Conservation (phyloP, 2,329 filamentous ascomycete species). For the Fonsecaea pedrosoi region DNA sequence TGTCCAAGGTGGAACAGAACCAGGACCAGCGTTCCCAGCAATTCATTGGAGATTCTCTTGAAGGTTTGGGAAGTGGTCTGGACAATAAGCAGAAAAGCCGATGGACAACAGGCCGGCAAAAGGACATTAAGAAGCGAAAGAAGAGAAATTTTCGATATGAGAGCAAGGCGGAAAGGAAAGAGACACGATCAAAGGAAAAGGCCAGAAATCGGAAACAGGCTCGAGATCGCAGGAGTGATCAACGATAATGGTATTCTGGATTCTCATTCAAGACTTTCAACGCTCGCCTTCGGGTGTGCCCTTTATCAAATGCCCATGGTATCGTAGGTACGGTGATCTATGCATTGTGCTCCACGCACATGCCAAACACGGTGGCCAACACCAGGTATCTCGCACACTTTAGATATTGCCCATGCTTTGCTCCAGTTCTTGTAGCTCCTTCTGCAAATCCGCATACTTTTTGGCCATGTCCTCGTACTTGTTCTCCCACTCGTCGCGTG, state of each 20-base stretch:
- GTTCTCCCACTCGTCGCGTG: slow-evolving; percentile 91
- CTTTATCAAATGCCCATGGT: slow-evolving; percentile 37
- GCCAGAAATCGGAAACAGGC: slow-evolving; percentile 74
- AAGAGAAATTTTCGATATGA: slow-evolving; percentile 96
- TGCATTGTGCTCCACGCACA: slow-evolving; percentile 29
- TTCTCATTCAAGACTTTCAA: slow-evolving; percentile 32
- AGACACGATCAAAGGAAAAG: slow-evolving; percentile 66
- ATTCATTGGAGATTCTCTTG: slow-evolving; percentile 43
- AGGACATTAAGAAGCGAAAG: slow-evolving; percentile 62
- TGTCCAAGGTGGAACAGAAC: slow-evolving; percentile 60
- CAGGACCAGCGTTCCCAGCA: slow-evolving; percentile 41
- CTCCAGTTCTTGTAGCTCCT: slow-evolving; percentile 91
- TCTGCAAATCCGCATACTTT: slow-evolving; percentile 83
- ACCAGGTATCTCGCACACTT: slow-evolving; percentile 45
- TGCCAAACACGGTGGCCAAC: slow-evolving; percentile 24
- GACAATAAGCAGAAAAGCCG: slow-evolving; percentile 47
- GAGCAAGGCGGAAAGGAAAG: slow-evolving; percentile 78
- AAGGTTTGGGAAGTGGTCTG: slow-evolving; percentile 31
- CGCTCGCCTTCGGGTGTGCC: slow-evolving; percentile 24
- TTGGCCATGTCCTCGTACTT: slow-evolving; percentile 98
- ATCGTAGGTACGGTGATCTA: slow-evolving; percentile 37
- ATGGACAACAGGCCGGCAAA: slow-evolving; percentile 55
- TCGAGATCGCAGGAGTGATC: slow-evolving; percentile 56
- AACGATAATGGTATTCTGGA: slow-evolving; percentile 34
- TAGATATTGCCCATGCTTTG: slow-evolving; percentile 92